Conservation (phyloP, 192 early-diverging fungal genomes). For the Martensiomyces pterosporus region DNA sequence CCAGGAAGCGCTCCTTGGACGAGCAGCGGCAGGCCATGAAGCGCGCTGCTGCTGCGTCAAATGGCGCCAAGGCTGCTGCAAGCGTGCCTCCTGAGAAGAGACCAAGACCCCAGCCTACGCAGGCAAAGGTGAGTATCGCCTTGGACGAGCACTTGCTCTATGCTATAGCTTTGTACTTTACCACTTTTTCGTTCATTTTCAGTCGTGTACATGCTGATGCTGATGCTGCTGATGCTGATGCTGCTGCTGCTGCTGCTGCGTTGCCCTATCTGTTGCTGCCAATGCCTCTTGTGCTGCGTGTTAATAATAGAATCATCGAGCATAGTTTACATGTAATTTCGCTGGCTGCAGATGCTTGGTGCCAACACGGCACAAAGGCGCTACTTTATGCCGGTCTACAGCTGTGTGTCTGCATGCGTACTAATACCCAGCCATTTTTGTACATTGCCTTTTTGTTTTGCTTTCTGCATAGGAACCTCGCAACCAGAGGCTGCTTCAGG, state of each 20-base stretch:
- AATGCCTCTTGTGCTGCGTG: background rate
- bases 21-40: constrained; percentile 21
- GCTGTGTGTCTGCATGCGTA: too few relatives aligned
- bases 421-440: too few relatives aligned
- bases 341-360: too few relatives aligned
- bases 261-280: too few relatives aligned
- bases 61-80: too few relatives aligned
- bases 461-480: constrained; percentile 13
- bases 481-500: constrained; percentile 31
- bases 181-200: constrained; percentile 6
- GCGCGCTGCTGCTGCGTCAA: constrained; percentile 25
- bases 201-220: too few relatives aligned
- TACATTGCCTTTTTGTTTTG: constrained; percentile 5
- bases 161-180: background rate
- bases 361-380: too few relatives aligned
- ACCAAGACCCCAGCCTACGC: background rate
- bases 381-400: too few relatives aligned
- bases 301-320: background rate
- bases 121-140: constrained; percentile 30
- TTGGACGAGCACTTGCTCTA: background rate
- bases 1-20: constrained; percentile 36
- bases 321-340: constrained; percentile 3
- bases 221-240: too few relatives aligned
- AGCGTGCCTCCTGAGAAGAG: too few relatives aligned
- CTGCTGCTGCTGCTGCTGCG: too few relatives aligned